Evolutionary conservation across 441 rosid species (phyloP), one percentile per base, ranked within the genome.

Genomic region (Omphalea diandra): DNA sequence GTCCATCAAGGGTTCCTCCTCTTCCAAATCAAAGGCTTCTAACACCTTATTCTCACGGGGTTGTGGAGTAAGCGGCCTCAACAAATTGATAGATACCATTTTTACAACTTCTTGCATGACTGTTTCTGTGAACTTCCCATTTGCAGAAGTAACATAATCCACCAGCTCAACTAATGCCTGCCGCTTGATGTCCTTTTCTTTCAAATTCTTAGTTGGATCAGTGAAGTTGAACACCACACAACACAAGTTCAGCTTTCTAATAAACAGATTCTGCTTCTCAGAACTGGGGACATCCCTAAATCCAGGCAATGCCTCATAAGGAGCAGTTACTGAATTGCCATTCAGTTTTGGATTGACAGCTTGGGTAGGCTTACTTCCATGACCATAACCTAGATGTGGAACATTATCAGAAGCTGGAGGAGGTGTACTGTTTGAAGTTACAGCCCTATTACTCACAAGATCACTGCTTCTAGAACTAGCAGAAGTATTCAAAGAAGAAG

Each of bases 1-100:
- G 71, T 89, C 95, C 92, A 84, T 89, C 27, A 79, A 76, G 55
- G 90, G 88, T 67, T 89, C 95, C 65, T 89, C 90, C 76, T 89
- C 95, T 65, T 89, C 95, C 63, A 89, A 60, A 70, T 89, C 95
- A 65, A 89, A 84, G 43, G 85, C 84, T 59, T 87, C 88, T 15
- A 79, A 65, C 38, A 77, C 80, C 78, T 87, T 87, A 62, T 82
- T 87, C 66, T 85, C 90, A 17, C 86, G 87, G 5, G 90, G 88
- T 70, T 86, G 90, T 12, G 94, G 83, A 60, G 82, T 79, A 24
- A 82, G 68, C 1, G 88, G 68, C 82, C 90, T 82, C 72, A 89
- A 89, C 70, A 89, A 77, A 71, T 89, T 89, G 36, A 74, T 41
- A 46, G 89, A 86, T 46, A 87, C 79, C 93, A 89, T 86, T 52